Base-by-base conservation (phyloP, 2,329 filamentous ascomycete species). In the Parafenestella ontariensis region DNA sequence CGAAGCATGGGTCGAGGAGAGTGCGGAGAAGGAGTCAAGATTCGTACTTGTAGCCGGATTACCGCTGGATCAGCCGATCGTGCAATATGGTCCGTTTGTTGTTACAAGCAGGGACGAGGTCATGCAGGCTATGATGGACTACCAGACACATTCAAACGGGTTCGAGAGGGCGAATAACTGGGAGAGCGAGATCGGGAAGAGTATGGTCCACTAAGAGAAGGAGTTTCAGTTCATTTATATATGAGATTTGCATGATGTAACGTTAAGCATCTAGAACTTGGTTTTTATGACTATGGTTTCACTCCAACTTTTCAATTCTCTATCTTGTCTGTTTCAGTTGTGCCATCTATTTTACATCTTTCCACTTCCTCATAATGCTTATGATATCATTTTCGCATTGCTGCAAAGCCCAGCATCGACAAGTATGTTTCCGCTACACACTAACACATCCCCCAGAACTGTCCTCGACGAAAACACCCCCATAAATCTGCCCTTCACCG, bases 41-140 rank as follows among this genome's bases (percentile, higher is more conserved):
- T 82, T 90, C 66, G 85, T 95, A 40, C 79, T 96, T 29, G 83
- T 95, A 15, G 90, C 91, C 0, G 92, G 92, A 10, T 84, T 90
- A 62, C 91, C 73, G 15, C 62, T 76, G 3, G 71, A 76, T 24
- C 75, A 77, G 60, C 73, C 74, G 15, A 70, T 77, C 40, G 73
- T 77, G 18, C 75, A 77, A 52, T 76, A 77, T 39, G 75, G 75
- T 0, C 75, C 75, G 0, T 77, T 77, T 40, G 75, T 77, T 1
- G 65, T 76, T 3, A 75, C 68, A 1, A 70, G 61, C 20, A 56
- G 71, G 17, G 71, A 76, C 5, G 72, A 76, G 58, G 70, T 76
- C 34, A 69, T 75, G 54, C 69, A 76, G 54, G 73, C 73, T 17
- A 74, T 76, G 71, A 64, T 57, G 55, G 73, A 76, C 43, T 76